Evolutionary conservation across 371 early-diverging fungal genomes (phyloP).

Genomic region (Rhizopus sp.): DNA sequence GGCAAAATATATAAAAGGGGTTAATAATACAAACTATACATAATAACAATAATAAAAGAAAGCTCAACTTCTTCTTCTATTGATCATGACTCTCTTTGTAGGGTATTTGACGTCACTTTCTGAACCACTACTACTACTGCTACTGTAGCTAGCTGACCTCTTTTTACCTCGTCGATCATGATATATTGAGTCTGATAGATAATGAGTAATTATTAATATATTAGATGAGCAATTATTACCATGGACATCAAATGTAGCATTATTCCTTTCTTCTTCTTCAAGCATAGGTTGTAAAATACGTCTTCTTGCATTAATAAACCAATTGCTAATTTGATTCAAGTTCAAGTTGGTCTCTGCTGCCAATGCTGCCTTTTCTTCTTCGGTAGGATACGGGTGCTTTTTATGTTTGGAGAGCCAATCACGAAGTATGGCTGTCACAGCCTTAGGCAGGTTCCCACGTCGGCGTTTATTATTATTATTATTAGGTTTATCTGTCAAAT

Average conservation of each 20-base stretch:
- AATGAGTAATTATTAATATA: not conserved
- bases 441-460: conserved; percentile 64
- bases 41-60: too few species aligned
- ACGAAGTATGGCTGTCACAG: conserved; percentile 66
- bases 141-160: conserved; percentile 13
- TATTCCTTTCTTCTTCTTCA: conserved; percentile 32
- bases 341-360: conserved; percentile 66
- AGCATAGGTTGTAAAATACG: conserved; percentile 59
- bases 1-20: too few species aligned
- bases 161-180: conserved; percentile 25
- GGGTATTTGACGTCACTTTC: too few species aligned
- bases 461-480: conserved; percentile 39
- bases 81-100: conserved; percentile 16
- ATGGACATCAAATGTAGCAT: not conserved
- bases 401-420: conserved; percentile 76
- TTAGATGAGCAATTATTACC: not conserved
- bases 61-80: conserved; percentile 11
- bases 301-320: conserved; percentile 23
- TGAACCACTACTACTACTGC: too few species aligned
- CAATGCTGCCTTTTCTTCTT: conserved; percentile 71
- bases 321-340: conserved; percentile 77
- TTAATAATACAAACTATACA: too few species aligned
- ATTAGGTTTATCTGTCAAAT: conserved; percentile 16
- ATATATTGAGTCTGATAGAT: conserved; percentile 16
- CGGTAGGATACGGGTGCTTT: conserved; percentile 81